These are phyloP conservation scores for Aureobasidium sp. DNA, from an alignment of 2,329 filamentous ascomycete genomes.

Conservation along the genomic window DNA sequence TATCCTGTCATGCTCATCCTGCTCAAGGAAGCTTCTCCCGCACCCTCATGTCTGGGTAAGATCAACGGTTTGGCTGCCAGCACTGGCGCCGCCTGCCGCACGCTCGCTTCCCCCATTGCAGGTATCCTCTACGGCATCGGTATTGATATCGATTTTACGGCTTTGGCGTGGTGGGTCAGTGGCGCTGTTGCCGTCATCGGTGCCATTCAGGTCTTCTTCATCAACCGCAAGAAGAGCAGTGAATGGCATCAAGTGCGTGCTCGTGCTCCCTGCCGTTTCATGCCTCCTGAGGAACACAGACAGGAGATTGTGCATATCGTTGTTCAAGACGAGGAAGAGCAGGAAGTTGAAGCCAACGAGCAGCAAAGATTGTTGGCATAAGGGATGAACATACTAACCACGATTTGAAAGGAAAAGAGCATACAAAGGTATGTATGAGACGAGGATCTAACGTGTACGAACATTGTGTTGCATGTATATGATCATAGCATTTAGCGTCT, in stretches of 20 bases:
- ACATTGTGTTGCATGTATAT: neutral
- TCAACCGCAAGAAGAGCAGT: slow-evolving; percentile 42
- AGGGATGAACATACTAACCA: neutral
- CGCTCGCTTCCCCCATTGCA: slow-evolving; percentile 58
- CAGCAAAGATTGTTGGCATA: slow-evolving; percentile 2
- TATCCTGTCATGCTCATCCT: slow-evolving; percentile 63
- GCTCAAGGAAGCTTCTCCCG: slow-evolving; percentile 62
- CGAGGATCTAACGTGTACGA: neutral
- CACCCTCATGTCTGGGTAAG: slow-evolving; percentile 54
- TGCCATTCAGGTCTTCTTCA: slow-evolving; percentile 48
- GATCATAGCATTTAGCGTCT: neutral
- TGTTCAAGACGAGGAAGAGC: slow-evolving; percentile 16
- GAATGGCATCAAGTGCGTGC: slow-evolving; percentile 20
- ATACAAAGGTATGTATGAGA: neutral
- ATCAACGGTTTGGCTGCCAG: slow-evolving; percentile 67
- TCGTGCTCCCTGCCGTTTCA: slow-evolving; percentile 23
- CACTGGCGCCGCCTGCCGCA: slow-evolving; percentile 63
- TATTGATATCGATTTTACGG: slow-evolving; percentile 48
- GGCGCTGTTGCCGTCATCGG: slow-evolving; percentile 48
- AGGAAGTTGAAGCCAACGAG: neutral
- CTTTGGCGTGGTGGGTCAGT: slow-evolving; percentile 56
- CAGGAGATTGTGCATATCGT: slow-evolving; percentile 18
- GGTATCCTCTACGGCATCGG: slow-evolving; percentile 59
- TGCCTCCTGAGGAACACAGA: slow-evolving; percentile 19
- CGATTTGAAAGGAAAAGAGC: neutral